These are phyloP conservation scores for Aspergillus transmontanensis DNA, from an alignment of 2,329 filamentous ascomycete genomes.

Conservation along the genomic window DNA sequence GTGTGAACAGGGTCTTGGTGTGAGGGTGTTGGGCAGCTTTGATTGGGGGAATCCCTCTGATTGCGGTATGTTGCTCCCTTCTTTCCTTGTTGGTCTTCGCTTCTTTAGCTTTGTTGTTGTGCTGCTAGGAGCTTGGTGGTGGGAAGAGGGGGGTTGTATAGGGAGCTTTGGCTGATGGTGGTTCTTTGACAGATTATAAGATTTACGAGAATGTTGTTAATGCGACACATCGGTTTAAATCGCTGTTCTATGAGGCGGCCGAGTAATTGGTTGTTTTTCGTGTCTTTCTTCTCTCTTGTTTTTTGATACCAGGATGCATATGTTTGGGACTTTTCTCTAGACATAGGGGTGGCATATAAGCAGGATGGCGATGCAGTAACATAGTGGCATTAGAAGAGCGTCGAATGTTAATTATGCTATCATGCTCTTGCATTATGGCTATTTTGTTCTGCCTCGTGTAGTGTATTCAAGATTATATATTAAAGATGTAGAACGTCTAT, in stretches of 20 bases:
- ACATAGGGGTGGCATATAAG: not conserved
- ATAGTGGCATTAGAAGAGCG: not conserved
- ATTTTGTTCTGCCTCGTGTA: not conserved
- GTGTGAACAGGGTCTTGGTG: slow-evolving; percentile 36
- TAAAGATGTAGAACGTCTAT: not conserved
- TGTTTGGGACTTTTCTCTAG: not conserved
- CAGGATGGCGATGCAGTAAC: not conserved
- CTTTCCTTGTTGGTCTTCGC: not conserved
- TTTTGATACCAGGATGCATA: slow-evolving; percentile 2
- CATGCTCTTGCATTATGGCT: not conserved
- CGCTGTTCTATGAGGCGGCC: slow-evolving; percentile 70
- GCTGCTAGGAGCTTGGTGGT: too few relatives aligned
- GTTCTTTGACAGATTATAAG: slow-evolving; percentile 64
- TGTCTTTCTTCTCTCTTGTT: not conserved
- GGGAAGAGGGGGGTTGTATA: too few relatives aligned
- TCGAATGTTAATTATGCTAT: not conserved
- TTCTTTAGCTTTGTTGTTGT: too few relatives aligned
- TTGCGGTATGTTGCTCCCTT: slow-evolving; percentile 36
- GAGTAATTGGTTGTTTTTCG: slow-evolving; percentile 10
- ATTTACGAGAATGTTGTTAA: slow-evolving; percentile 81
- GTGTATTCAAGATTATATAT: not conserved
- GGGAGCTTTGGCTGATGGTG: not conserved
- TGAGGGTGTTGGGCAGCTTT: slow-evolving; percentile 44
- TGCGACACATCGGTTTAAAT: slow-evolving; percentile 76
- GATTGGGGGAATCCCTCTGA: slow-evolving; percentile 47